Evolutionary conservation across 129 eudicot genomes (phyloP), one percentile per base, ranked within the genome.

Genomic region (Tanacetum coccineum): DNA sequence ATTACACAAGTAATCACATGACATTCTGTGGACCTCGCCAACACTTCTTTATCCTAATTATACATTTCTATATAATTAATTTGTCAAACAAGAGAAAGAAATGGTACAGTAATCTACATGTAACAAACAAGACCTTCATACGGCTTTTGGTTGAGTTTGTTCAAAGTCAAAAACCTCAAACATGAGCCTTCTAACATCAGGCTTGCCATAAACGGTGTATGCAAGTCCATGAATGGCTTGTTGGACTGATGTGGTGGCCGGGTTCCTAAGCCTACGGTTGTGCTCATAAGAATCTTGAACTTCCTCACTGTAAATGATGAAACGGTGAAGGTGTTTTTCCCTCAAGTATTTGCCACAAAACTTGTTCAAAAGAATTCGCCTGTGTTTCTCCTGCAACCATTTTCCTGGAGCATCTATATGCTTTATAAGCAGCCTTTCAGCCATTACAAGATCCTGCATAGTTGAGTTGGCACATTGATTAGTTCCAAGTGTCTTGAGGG

Each of bases 101-200:
- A 71, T 36, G 63, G 17, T 77, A 71, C 81, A 65, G 52, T 56
- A 58, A 57, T 52, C 73, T 66, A 78, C 74, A 72, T 72, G 63
- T 44, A 47, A 78, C 68, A 70, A 59, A 56, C 19, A 22, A 62
- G 18, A 20, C 20, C 46, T 32, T 78, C 82, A 82, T 28, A 94
- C 83, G 17, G 95, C 80, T 77, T 94, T 89, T 18, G 99, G 99
- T 76, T 89, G 99, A 77, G 78, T 82, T 77, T 93, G 99, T 75
- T 93, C 99, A 60, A 93, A 89, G 87, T 93, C 99, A 56, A 93
- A 93, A 74, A 93, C 93, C 79, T 93, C 99, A 69, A 93, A 88
- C 99, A 93, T 93, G 81, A 93, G 92, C 49, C 95, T 87, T 58
- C 99, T 83, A 30, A 93, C 99, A 47, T 93, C 96, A 11, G 95